Conservation (phyloP, 148 eudicot species). For the Heliosperma pusillum region DNA sequence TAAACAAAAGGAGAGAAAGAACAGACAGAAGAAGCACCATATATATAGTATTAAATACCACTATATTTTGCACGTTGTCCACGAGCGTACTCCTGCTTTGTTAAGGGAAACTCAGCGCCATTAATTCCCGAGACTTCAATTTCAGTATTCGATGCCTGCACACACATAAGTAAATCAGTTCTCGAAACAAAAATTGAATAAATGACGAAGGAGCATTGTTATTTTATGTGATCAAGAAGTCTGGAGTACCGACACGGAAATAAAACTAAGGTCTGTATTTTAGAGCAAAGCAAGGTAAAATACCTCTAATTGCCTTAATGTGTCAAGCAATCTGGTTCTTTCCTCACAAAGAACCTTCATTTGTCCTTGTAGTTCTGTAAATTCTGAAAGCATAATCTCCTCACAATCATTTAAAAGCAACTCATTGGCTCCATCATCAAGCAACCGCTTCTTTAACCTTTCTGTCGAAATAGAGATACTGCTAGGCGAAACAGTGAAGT, state of each 20-base stretch:
- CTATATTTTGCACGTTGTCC: slow-evolving; percentile 58
- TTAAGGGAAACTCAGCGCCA: slow-evolving; percentile 45
- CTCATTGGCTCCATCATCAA: slow-evolving; percentile 69
- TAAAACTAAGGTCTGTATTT: neutral
- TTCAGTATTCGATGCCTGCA: slow-evolving; percentile 70
- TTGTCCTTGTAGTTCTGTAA: slow-evolving; percentile 61
- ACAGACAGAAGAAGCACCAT: slow-evolving; percentile 24
- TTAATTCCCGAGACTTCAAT: slow-evolving; percentile 57
- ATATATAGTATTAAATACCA: slow-evolving; percentile 39
- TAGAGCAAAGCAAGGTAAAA: neutral
- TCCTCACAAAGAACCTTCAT: slow-evolving; percentile 65
- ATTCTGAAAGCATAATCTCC: slow-evolving; percentile 83
- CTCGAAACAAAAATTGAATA: neutral
- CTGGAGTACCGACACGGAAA: too few relatives aligned
- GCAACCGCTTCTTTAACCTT: slow-evolving; percentile 65
- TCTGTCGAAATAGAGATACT: slow-evolving; percentile 71
- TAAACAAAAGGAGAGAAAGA: slow-evolving; percentile 6
- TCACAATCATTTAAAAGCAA: slow-evolving; percentile 83
- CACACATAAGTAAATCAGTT: slow-evolving; percentile 22
- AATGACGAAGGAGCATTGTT: neutral
- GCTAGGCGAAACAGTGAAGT: slow-evolving; percentile 37
- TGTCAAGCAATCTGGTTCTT: slow-evolving; percentile 70
- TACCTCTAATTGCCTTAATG: slow-evolving; percentile 90
- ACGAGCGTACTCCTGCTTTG: slow-evolving; percentile 44
- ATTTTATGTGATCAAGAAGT: too few relatives aligned